Evolutionary conservation across 495 filamentous ascomycete genomes (phyloP).

Genomic region (Aspergillus hancockii): DNA sequence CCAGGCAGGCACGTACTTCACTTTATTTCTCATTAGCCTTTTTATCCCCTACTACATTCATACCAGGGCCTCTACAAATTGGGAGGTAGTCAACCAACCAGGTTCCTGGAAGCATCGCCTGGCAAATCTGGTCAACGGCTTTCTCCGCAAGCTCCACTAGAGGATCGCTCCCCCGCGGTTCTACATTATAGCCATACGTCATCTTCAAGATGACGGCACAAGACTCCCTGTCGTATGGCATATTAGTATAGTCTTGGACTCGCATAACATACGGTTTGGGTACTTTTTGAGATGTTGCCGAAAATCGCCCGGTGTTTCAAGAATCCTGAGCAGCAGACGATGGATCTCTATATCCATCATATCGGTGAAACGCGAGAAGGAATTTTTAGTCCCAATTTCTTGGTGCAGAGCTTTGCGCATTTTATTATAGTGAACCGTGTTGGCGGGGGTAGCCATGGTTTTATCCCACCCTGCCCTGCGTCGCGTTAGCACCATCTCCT

Average conservation of each 20-base stretch:
- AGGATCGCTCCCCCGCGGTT: slow-evolving; percentile 41
- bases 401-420: slow-evolving; percentile 41
- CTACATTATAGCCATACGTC: slow-evolving; percentile 51
- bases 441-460: slow-evolving; percentile 30
- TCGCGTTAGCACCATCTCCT: neutral
- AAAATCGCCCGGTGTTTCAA: slow-evolving; percentile 37
- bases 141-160: slow-evolving; percentile 42
- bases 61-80: slow-evolving; percentile 20
- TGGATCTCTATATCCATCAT: slow-evolving; percentile 42
- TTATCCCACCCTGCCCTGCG: slow-evolving; percentile 36
- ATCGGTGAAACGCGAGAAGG: slow-evolving; percentile 33
- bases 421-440: slow-evolving; percentile 31
- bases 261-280: too few relatives aligned
- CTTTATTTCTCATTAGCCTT: slow-evolving; percentile 9
- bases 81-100: slow-evolving; percentile 50
- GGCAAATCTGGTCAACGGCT: slow-evolving; percentile 44
- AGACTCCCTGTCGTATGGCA: slow-evolving; percentile 41
- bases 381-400: slow-evolving; percentile 24
- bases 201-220: slow-evolving; percentile 51
- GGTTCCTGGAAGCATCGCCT: slow-evolving; percentile 41
- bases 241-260: too few relatives aligned
- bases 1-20: slow-evolving; percentile 46
- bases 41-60: too few relatives aligned
- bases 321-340: slow-evolving; percentile 43
- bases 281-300: slow-evolving; percentile 44